phyloP scores from a whole-genome alignment of 495 filamentous ascomycete species.

The Neurospora sp. region DNA sequence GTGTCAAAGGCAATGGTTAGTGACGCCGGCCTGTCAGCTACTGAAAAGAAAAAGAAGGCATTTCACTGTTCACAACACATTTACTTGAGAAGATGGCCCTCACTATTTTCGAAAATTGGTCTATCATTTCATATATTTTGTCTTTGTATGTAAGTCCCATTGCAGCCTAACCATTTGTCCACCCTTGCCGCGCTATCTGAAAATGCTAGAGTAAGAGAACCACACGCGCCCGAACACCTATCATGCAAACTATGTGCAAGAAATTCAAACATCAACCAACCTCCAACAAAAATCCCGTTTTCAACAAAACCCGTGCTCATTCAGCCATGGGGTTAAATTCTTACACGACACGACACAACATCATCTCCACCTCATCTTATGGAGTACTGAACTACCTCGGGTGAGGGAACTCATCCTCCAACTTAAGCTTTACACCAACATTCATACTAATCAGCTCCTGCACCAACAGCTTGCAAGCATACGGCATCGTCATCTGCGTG shows the following conservation, averaged over 20 bases:
- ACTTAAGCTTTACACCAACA: conserved; percentile 70
- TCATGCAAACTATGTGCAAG: not conserved
- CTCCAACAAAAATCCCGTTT: not conserved
- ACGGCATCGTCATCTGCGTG: conserved; percentile 91
- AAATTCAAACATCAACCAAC: not conserved
- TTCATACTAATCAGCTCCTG: conserved; percentile 99
- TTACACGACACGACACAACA: not conserved
- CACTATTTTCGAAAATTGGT: too few species aligned
- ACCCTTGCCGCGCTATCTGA: not conserved
- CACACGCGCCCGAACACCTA: not conserved
- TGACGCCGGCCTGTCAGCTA: not conserved
- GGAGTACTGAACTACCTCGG: conserved; percentile 18
- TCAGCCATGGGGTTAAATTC: not conserved
- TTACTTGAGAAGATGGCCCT: not conserved
- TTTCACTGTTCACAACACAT: too few species aligned
- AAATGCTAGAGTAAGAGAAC: not conserved
- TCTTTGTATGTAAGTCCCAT: not conserved
- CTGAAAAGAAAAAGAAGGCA: too few species aligned
- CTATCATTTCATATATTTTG: not conserved
- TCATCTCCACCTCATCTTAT: not conserved
- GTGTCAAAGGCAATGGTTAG: not conserved
- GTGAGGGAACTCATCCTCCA: conserved; percentile 85
- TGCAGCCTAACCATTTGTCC: not conserved
- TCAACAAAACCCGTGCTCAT: not conserved
- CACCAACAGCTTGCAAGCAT: conserved; percentile 92